A percentile compares a stretch with the other conserved stretches of the same genome.
These are phyloP conservation scores for Rutstroemia sp. DNA, from an alignment of 2,329 filamentous ascomycete genomes.

Conservation along the genomic window DNA sequence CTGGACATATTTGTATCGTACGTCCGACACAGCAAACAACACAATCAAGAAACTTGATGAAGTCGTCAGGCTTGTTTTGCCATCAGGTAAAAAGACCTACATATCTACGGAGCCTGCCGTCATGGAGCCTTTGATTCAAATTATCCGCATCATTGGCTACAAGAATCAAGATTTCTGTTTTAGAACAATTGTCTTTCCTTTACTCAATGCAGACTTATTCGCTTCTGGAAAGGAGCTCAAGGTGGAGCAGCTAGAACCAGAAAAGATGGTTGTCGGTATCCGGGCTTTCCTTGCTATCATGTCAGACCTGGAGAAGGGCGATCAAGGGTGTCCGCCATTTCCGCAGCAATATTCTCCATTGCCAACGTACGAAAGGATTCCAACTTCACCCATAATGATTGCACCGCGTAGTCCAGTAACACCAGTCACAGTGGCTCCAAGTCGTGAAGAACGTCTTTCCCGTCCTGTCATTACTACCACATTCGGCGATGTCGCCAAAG, in stretches of 20 bases:
- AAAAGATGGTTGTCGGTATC: slow-evolving; percentile 96
- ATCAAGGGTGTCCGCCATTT: slow-evolving; percentile 72
- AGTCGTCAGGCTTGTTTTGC: slow-evolving; percentile 75
- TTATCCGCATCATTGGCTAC: slow-evolving; percentile 90
- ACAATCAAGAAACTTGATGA: slow-evolving; percentile 81
- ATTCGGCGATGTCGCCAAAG: slow-evolving; percentile 69
- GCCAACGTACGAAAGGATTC: slow-evolving; percentile 36
- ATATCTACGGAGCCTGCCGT: slow-evolving; percentile 77
- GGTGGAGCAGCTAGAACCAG: slow-evolving; percentile 86
- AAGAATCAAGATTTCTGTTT: slow-evolving; percentile 93
- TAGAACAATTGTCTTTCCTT: slow-evolving; percentile 82
- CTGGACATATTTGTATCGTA: slow-evolving; percentile 91
- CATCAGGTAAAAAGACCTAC: slow-evolving; percentile 70
- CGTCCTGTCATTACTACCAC: slow-evolving; percentile 52
- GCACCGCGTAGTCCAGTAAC: slow-evolving; percentile 25
- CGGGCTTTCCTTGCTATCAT: slow-evolving; percentile 89
- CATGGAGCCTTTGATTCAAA: slow-evolving; percentile 83
- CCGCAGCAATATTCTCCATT: slow-evolving; percentile 55
- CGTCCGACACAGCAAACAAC: slow-evolving; percentile 60
- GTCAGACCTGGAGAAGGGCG: slow-evolving; percentile 81
- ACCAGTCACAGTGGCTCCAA: slow-evolving; percentile 20
- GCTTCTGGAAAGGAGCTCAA: slow-evolving; percentile 53
- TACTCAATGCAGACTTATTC: slow-evolving; percentile 91
- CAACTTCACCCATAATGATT: slow-evolving; percentile 43
- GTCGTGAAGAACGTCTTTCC: slow-evolving; percentile 58